Base-by-base conservation (phyloP, 2,329 filamentous ascomycete species). In the Exophiala sideris region DNA sequence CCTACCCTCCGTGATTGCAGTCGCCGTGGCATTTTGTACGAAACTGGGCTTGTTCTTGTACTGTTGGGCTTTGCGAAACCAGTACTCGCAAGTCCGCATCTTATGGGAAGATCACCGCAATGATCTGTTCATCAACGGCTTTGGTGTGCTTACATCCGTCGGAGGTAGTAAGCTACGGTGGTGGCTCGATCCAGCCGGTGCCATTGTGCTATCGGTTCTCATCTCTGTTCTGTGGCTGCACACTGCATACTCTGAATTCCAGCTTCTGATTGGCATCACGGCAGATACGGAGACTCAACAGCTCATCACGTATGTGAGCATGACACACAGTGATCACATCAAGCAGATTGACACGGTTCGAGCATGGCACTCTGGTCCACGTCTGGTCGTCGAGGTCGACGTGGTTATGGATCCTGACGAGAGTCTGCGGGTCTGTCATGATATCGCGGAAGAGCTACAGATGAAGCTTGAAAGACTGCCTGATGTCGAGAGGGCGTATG, bases 61-160 rank as follows among this genome's bases (percentile, higher is more conserved):
- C 76, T 97, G 94, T 74, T 97, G 87, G 84, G 84, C 89, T 3
- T 73, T 97, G 65, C 86, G 92, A 62, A 86, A 96, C 74, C 88
- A 89, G 65, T 96, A 97, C 76, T 90, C 85, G 57, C 91, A 96
- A 71, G 84, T 96, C 60, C 83, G 88, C 53, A 96, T 96, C 68
- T 77, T 97, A 11, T 96, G 91, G 91, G 89, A 95, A 71, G 92
- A 97, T 67, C 94, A 99, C 74, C 86, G 94, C 58, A 99, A 99
- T 68, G 94, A 99, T 68, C 78, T 99, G n/a, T 79, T 96, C 65
- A 90, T 99, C 79, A 99, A 97, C 70, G 90, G 90, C 50, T 90
- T 95, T 63, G 91, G 88, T 82, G 85, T 97, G 60, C 73, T 96
- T 50, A 96, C 91, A 1, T 92, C 88, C 2, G 86, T 96, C n/a